Evolutionary conservation across 345 rosid species (phyloP).

Genomic region (Aquilaria sinensis): DNA sequence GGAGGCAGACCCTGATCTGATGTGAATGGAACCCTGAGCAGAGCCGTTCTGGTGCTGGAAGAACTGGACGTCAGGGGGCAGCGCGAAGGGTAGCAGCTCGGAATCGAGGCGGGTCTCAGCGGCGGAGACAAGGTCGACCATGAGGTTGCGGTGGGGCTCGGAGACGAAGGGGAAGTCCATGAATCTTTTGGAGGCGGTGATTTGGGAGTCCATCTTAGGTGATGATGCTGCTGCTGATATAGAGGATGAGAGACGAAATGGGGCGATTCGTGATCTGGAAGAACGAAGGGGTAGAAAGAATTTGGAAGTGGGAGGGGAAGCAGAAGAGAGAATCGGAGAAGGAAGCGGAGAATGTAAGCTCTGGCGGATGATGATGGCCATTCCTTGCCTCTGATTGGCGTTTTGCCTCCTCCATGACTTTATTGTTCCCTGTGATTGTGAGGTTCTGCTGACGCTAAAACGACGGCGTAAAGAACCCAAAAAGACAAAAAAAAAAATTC

Average conservation of each 20-base stretch:
- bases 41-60: slow-evolving; percentile 45
- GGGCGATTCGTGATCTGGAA: slow-evolving; percentile 9
- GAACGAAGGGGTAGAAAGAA: slow-evolving; percentile 6
- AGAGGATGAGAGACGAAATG: slow-evolving; percentile 14
- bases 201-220: slow-evolving; percentile 30
- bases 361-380: slow-evolving; percentile 36
- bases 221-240: background rate
- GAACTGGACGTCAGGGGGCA: slow-evolving; percentile 55
- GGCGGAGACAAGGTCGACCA: slow-evolving; percentile 62
- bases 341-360: slow-evolving; percentile 16
- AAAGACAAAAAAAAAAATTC: slow-evolving; percentile 14
- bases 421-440: too few species aligned
- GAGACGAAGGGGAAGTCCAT: slow-evolving; percentile 62
- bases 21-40: slow-evolving; percentile 56
- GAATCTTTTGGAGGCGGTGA: slow-evolving; percentile 32
- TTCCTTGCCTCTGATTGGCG: slow-evolving; percentile 3
- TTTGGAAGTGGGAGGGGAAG: slow-evolving; percentile 6
- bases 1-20: slow-evolving; percentile 49
- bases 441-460: background rate
- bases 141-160: slow-evolving; percentile 38
- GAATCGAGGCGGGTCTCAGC: slow-evolving; percentile 52
- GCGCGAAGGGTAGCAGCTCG: slow-evolving; percentile 50
- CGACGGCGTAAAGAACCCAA: background rate
- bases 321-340: background rate
- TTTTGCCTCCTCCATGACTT: too few species aligned